A percentile compares a stretch with the other conserved stretches of the same genome.
Evolutionary conservation across 1,284 basidiomycete genomes (phyloP).

Genomic region (Blastosporella zonata): DNA sequence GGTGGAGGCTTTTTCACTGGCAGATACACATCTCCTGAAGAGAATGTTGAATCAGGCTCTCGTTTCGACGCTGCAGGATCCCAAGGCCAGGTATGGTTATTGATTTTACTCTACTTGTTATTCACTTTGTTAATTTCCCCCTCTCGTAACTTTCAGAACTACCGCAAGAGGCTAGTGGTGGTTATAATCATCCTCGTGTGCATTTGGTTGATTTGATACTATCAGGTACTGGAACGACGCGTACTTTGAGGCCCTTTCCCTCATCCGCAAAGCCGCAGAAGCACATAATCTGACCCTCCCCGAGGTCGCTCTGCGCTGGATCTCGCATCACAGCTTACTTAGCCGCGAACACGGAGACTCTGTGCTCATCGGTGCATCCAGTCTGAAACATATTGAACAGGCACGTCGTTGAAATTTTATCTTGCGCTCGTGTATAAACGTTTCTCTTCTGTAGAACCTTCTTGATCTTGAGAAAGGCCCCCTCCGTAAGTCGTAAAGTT

Average conservation of each 20-base stretch:
- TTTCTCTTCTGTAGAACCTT: constrained; percentile 38
- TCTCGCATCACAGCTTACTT: constrained; percentile 49
- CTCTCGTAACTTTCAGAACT: constrained; percentile 21
- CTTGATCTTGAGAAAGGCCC: constrained; percentile 57
- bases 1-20: constrained; percentile 44
- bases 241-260: constrained; percentile 44
- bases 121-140: not conserved
- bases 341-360: constrained; percentile 46
- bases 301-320: constrained; percentile 53
- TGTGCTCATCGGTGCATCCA: constrained; percentile 52
- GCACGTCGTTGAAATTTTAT: not conserved
- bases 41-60: constrained; percentile 36
- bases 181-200: not conserved
- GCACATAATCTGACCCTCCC: constrained; percentile 42
- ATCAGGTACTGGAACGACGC: constrained; percentile 48
- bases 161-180: constrained; percentile 28
- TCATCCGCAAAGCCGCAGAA: constrained; percentile 37
- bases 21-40: constrained; percentile 33
- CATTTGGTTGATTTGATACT: too few species aligned
- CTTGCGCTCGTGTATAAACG: not conserved
- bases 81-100: constrained; percentile 31
- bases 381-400: constrained; percentile 43
- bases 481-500: constrained; percentile 36
- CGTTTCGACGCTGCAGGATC: constrained; percentile 38
- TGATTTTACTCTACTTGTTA: not conserved